Evolutionary conservation across 805 yeast species (phyloP).

Genomic region (Myxozyma neotropica): DNA sequence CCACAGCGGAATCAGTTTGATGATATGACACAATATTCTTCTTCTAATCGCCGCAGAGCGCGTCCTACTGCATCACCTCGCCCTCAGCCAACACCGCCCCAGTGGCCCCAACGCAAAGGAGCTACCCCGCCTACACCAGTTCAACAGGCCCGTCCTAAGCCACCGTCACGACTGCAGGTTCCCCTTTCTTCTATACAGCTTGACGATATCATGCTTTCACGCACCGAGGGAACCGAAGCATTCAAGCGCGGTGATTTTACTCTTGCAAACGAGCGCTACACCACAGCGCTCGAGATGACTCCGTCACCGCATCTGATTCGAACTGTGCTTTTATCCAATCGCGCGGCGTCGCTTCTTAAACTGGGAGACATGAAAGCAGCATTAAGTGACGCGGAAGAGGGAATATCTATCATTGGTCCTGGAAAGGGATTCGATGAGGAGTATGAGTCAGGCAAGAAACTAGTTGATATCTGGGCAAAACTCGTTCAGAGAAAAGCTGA

Average conservation of each 20-base stretch:
- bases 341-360: conserved; percentile 67
- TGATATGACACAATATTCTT: conserved; percentile 1
- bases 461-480: conserved; percentile 75
- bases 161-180: conserved; percentile 35
- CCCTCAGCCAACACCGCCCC: not conserved
- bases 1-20: conserved; percentile 1
- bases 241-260: conserved; percentile 84
- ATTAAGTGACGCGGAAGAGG: conserved; percentile 51
- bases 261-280: conserved; percentile 62
- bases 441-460: conserved; percentile 54
- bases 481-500: conserved; percentile 75
- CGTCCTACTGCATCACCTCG: conserved; percentile 6
- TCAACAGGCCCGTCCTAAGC: conserved; percentile 2
- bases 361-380: conserved; percentile 69
- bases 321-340: conserved; percentile 72
- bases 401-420: conserved; percentile 48
- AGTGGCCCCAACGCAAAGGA: not conserved
- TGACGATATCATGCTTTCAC: conserved; percentile 39
- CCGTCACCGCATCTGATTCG: conserved; percentile 67
- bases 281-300: conserved; percentile 56
- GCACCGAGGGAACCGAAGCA: conserved; percentile 56
- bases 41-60: conserved; percentile 4
- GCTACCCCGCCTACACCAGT: not conserved
- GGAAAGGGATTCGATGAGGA: conserved; percentile 47
- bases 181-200: conserved; percentile 39